Percentiles rank a stretch among this genome's conserved stretches.
phyloP scores from a whole-genome alignment of 345 rosid genomes.

The Schrenkiella parvula region DNA sequence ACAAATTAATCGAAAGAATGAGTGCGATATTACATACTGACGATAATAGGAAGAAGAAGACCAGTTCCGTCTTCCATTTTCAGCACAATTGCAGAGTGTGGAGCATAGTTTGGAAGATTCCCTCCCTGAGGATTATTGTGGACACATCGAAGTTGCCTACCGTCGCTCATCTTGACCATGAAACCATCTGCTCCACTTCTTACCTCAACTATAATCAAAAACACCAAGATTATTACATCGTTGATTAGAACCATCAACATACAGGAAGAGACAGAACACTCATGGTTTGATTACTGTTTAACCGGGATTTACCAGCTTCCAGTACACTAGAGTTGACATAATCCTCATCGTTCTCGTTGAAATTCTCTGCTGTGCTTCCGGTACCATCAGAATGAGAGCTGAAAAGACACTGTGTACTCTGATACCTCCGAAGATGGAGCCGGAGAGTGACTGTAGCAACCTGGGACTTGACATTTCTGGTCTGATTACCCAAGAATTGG shows the following conservation, averaged over 20 bases:
- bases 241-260: neutral
- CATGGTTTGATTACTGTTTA: neutral
- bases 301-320: slow-evolving; percentile 71
- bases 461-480: slow-evolving; percentile 34
- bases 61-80: slow-evolving; percentile 99
- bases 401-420: slow-evolving; percentile 47
- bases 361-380: slow-evolving; percentile 79
- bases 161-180: slow-evolving; percentile 91
- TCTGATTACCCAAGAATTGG: slow-evolving; percentile 46
- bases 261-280: neutral
- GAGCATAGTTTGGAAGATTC: slow-evolving; percentile 68
- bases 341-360: slow-evolving; percentile 79
- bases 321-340: slow-evolving; percentile 77
- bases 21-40: slow-evolving; percentile 56
- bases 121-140: slow-evolving; percentile 89
- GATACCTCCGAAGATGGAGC: slow-evolving; percentile 26
- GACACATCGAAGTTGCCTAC: slow-evolving; percentile 72
- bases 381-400: slow-evolving; percentile 76
- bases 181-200: slow-evolving; percentile 86
- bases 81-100: slow-evolving; percentile 90
- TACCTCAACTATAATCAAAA: slow-evolving; percentile 66
- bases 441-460: slow-evolving; percentile 10
- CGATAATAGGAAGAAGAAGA: slow-evolving; percentile 91
- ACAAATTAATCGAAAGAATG: neutral
- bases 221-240: neutral